Evolutionary conservation across 208 protist genomes (phyloP).

Genomic region (Naegleria lovaniensis): DNA sequence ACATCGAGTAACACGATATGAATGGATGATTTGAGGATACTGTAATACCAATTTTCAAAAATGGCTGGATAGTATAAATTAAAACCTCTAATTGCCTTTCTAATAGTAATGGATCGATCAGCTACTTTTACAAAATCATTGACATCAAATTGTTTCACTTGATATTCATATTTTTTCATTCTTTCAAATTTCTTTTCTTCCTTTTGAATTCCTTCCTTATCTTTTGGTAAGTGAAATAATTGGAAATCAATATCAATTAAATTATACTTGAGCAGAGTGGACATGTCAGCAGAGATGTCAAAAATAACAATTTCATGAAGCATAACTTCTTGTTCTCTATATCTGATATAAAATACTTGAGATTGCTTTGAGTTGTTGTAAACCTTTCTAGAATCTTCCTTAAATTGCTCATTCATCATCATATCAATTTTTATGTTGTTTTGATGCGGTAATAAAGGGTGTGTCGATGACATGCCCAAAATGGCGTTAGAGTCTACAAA

Average conservation of each 20-base stretch:
- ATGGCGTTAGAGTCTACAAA: not conserved
- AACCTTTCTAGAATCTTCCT: not conserved
- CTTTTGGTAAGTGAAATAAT: not conserved
- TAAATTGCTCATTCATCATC: not conserved
- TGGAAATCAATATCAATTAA: not conserved
- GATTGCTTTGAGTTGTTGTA: not conserved
- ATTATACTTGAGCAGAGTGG: not conserved
- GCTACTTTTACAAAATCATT: not conserved
- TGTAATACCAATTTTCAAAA: conserved; percentile 1
- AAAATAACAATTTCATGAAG: not conserved
- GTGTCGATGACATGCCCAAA: not conserved
- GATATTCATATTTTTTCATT: not conserved
- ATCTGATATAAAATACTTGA: not conserved
- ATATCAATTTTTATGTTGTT: not conserved
- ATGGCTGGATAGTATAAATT: not conserved
- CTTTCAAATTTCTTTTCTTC: not conserved
- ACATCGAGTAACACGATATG: not conserved
- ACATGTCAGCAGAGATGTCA: not conserved
- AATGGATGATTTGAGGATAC: not conserved
- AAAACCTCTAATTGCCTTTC: not conserved
- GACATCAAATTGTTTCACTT: not conserved
- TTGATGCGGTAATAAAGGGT: not conserved
- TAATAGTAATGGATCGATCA: not conserved
- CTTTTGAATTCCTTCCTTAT: not conserved
- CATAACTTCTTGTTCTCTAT: not conserved